Percentiles rank a stretch among this genome's conserved stretches.
phyloP scores from a whole-genome alignment of 2,329 filamentous ascomycete species.

The Ophiosphaerella korrae region DNA sequence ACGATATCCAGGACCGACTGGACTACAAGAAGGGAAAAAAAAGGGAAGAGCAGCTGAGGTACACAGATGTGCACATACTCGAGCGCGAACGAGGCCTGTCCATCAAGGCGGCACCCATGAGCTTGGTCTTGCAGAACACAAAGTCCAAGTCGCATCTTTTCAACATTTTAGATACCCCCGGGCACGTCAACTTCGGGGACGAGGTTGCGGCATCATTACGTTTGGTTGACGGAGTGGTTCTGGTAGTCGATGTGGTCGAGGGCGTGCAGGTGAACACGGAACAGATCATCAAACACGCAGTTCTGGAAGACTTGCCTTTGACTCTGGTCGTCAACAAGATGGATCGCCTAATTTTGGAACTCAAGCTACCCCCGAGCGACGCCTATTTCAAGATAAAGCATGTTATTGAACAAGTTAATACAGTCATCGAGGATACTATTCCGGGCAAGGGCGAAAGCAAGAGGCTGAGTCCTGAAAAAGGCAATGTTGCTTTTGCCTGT shows the following conservation, averaged over 20 bases:
- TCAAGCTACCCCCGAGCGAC: constrained; percentile 91
- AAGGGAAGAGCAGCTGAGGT: constrained; percentile 86
- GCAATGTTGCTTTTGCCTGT: constrained; percentile 96
- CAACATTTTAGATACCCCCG: constrained; percentile 94
- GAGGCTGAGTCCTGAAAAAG: constrained; percentile 91
- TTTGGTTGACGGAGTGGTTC: constrained; percentile 86
- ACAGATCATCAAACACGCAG: constrained; percentile 94
- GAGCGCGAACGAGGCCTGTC: constrained; percentile 90
- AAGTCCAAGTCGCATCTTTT: constrained; percentile 93
- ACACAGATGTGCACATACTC: constrained; percentile 89
- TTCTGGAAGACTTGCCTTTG: constrained; percentile 85
- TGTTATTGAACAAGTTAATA: constrained; percentile 98
- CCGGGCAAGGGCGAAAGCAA: constrained; percentile 79
- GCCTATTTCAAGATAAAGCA: constrained; percentile 99
- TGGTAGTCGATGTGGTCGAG: constrained; percentile 95
- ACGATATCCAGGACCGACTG: constrained; percentile 79
- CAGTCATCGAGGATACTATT: constrained; percentile 84
- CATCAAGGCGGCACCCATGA: constrained; percentile 94
- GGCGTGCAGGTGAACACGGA: constrained; percentile 99
- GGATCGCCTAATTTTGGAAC: constrained; percentile 90
- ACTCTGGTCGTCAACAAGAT: constrained; percentile 96
- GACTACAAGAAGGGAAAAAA: constrained; percentile 81
- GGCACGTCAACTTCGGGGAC: constrained; percentile 98
- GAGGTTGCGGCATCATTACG: constrained; percentile 89
- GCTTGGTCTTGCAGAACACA: constrained; percentile 82